Base-by-base conservation (phyloP, 208 protist species). In the Crithidia bombi region DNA sequence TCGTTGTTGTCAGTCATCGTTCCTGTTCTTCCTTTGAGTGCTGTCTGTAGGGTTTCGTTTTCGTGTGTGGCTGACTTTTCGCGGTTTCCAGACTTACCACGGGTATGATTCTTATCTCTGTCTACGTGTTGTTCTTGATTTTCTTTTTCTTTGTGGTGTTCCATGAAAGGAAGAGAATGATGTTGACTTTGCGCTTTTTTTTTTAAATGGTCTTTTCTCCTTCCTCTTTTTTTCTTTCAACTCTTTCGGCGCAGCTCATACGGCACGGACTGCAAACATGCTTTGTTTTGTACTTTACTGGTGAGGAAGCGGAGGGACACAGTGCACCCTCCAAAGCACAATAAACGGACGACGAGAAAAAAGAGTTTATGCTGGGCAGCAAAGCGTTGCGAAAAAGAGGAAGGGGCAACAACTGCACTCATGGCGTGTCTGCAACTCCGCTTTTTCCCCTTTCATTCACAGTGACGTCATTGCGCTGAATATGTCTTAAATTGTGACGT, bases 201-300 rank as follows among this genome's bases (percentile, higher is more conserved):
- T 50, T 21, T 43, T 43, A 43, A 7, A 43, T 17, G 14, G 7
- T 50, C 17, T 23, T 25, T 49, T 21, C 6, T 49, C 14, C 44
- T 49, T 49, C 21, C 21, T 32, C 21, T 47, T 47, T 19, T 19
- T 5, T 19, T 47, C 43, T 25, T 52, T 52, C 19, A 52, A 28
- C 32, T n/a, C n/a, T 58, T 43, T 58, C 47, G 10, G 19, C 10
- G 50, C 50, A 32, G 50, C 50, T 21, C 50, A 32, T 55, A 55
- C 50, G 50, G 10, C 28, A 15, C 1, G 50, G 28, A 28, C n/a
- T 30, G 30, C 9, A 19, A 11, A 23, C 44, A 21, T 5, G 38
- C 23, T 9, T 32, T 21, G 5, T 61, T 33, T 61, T 47, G 28
- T 47, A 35, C 21, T 47, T 11, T 58, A 28, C 10, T 61, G 50